These are phyloP conservation scores for Fusarium sp. DNA, from an alignment of 2,329 filamentous ascomycete genomes.

Conservation along the genomic window DNA sequence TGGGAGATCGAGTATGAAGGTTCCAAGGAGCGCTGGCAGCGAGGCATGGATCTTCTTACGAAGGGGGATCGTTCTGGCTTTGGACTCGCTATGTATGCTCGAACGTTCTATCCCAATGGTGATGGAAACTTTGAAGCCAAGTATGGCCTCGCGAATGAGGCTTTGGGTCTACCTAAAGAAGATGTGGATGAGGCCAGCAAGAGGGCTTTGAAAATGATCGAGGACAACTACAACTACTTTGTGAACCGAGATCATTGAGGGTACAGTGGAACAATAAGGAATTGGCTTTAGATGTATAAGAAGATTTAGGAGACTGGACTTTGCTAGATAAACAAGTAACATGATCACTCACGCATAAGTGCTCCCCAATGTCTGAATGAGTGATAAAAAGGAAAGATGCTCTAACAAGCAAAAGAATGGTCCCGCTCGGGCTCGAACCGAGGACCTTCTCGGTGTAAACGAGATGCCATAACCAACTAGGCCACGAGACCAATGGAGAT, in stretches of 20 bases:
- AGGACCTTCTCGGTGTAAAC: slow-evolving; percentile 40
- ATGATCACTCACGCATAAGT: background rate
- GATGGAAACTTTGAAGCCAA: slow-evolving; percentile 54
- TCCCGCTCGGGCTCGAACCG: slow-evolving; percentile 40
- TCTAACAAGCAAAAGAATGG: background rate
- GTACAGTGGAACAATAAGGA: background rate
- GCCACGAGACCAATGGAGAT: slow-evolving; percentile 30
- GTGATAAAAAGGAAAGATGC: background rate
- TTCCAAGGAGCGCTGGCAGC: slow-evolving; percentile 56
- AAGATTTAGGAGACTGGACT: background rate
- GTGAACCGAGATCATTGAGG: slow-evolving; percentile 13
- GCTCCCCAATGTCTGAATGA: background rate
- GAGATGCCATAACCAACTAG: slow-evolving; percentile 40
- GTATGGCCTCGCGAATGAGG: slow-evolving; percentile 55
- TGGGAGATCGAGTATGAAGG: slow-evolving; percentile 57
- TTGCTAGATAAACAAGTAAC: background rate
- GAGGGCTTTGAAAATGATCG: slow-evolving; percentile 54
- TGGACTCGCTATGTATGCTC: slow-evolving; percentile 61
- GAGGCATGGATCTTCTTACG: slow-evolving; percentile 56
- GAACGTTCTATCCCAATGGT: slow-evolving; percentile 59
- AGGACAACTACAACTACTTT: slow-evolving; percentile 35
- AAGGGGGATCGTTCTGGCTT: slow-evolving; percentile 54
- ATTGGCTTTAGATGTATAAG: no score
- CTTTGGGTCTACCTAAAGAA: slow-evolving; percentile 66
- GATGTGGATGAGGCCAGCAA: slow-evolving; percentile 65